Evolutionary conservation across 495 filamentous ascomycete genomes (phyloP), one percentile per base, ranked within the genome.

Genomic region (Penicillium manginii): DNA sequence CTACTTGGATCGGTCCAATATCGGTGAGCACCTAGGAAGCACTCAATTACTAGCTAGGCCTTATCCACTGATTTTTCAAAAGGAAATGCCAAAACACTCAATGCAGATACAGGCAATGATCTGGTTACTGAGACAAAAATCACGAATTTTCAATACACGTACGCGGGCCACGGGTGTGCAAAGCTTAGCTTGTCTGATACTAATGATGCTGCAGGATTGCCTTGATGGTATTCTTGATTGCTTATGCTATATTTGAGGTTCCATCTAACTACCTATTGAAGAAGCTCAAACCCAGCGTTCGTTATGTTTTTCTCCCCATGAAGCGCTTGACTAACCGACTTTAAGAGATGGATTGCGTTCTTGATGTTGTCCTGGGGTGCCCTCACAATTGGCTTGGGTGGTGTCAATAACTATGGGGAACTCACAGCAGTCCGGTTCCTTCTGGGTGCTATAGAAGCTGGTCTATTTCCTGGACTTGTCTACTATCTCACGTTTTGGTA

Each of bases 401-500:
- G 78, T 19, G 77, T 80, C 2, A 68, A 76, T 2, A 82, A 58
- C 50, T 84, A 75, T 58, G 73, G 66, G 8, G 72, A 80, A 54
- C 74, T 88, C 11, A 77, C 81, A 5, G 86, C 65, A 2, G 77
- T 86, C 21, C 81, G 87, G 23, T 86, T 89, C 56, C 67, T 90
- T 19, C 72, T 89, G 4, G 86, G 86, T 59, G 60, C 72, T 55
- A 52, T 70, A 61, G 67, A 83, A 54, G 74, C 78, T 53, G 84
- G 87, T 3, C 73, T 88, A 0, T 88, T 89, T 60, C 85, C 85
- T 0, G 86, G 86, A 1, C 65, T 87, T 26, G 79, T 87, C 0
- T 90, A 84, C 65, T 86, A 86, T 59, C 73, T 88, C 19, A 87
- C 85, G 31, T 84, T 87, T 62, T 88, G 86, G 84, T 88, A 90